These are phyloP conservation scores for Leptographium lundbergii DNA, from an alignment of 2,329 filamentous ascomycete species.

Conservation along the genomic window DNA sequence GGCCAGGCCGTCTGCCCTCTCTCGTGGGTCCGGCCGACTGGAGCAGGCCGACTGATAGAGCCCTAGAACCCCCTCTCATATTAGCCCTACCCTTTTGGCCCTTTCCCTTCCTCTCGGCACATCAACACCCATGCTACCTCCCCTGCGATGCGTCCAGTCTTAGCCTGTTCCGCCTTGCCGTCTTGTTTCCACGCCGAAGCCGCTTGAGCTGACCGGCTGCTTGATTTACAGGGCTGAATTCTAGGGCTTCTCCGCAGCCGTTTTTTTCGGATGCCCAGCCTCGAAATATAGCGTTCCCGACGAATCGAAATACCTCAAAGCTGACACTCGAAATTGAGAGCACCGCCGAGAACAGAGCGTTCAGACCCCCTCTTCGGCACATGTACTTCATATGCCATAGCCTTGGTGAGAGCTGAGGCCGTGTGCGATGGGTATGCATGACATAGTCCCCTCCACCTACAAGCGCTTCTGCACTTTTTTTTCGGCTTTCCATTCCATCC, in stretches of 20 bases:
- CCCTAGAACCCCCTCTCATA: background rate
- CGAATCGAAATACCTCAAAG: background rate
- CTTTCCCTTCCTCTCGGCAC: background rate
- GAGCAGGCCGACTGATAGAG: background rate
- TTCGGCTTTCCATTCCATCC: background rate
- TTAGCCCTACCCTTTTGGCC: background rate
- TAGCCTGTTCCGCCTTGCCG: background rate
- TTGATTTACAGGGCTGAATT: background rate
- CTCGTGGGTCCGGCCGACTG: background rate
- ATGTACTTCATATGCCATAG: conserved; percentile 6
- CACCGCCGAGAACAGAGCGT: background rate
- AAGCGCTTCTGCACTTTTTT: background rate
- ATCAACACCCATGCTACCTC: background rate
- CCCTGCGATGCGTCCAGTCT: background rate
- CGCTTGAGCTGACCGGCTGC: background rate
- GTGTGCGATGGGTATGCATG: conserved; percentile 9
- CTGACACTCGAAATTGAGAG: background rate
- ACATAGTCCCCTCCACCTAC: background rate
- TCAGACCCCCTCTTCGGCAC: background rate
- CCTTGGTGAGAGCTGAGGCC: conserved; percentile 6
- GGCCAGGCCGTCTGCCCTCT: background rate
- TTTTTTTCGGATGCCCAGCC: background rate
- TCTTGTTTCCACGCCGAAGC: background rate
- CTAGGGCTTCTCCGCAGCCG: background rate
- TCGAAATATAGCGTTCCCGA: background rate